Evolutionary conservation across 306 rosid genomes (phyloP), one percentile per base, ranked within the genome.

Genomic region (Lotus japonicus): DNA sequence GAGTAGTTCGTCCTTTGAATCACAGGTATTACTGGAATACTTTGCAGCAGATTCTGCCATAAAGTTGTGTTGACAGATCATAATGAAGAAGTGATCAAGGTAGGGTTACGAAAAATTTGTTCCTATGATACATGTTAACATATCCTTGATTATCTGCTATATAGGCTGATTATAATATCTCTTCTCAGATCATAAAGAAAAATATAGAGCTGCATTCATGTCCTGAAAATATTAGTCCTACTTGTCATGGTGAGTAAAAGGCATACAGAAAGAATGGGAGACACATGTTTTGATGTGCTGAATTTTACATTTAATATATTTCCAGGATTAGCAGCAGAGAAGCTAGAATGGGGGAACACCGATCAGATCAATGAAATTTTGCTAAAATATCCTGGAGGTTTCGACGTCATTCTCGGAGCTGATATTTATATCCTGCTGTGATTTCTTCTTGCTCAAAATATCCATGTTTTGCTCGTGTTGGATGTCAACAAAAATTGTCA

Each of bases 21-120:
- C 68, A 16, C 75, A 92, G 97, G 98, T 70, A 68, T 92, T 77
- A 87, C 97, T 6, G 98, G 96, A 64, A 79, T 84, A 75, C 91
- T 88, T 43, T 89, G 97, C 74, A 76, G 96, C 83, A 86, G 88
- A 82, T 89, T 87, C 85, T 92, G 98, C 86, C 75, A 28, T 39
- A 60, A 84, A 79, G 81, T 92, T 68, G 91, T 89, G 55, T 70
- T 89, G 74, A 89, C 98, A 28, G 96, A 92, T 69, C 95, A 92
- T 77, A 92, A 86, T 68, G 96, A 92, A 6, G 96, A 92, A 89
- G 96, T 92, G 42, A 84, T 92, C 18, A 89, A 87, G 98, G 98
- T 82, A 77, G 78, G 86, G 41, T 77, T 57, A 67, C 55, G 71
- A 60, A 58, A 58, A 64, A 58, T 77, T 56, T 66, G 67, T 64